Evolutionary conservation across 2,329 filamentous ascomycete genomes (phyloP), one percentile per base, ranked within the genome.

Genomic region (Neofusicoccum sp.): DNA sequence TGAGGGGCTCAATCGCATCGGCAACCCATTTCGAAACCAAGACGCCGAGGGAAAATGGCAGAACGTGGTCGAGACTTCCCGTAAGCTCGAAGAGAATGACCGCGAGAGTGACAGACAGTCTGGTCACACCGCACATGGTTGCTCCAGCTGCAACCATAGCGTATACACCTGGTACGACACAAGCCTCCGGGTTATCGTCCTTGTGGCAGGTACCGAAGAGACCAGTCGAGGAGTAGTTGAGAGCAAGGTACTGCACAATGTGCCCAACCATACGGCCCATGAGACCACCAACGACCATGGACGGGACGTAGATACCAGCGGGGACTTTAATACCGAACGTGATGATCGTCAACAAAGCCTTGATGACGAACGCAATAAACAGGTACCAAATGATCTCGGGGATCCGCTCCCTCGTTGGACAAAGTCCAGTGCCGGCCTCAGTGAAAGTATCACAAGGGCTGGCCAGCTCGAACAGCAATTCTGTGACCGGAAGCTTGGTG

Each of bases 21-120:
- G 95, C 93, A 0, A 92, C 96, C 95, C 95, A 99, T 77, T 99
- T 99, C n/a, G 93, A 88, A 30, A 96, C 92, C 3, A 98, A 81
- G 34, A 99, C 91, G 0, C 91, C 89, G 7, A 99, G 79, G 0
- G 93, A 97, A 73, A 98, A 98, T 0, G 95, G 95, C 9, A 99
- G 79, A 3, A 99, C 95, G 69, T 98, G 96, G 72, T 98, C 91
- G 51, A 98, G 80, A 72, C 91, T 96, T 60, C 95, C 95, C 0
- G 95, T 99, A 36, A 99, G 81, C 74, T 99, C 95, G 67, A 99
- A 98, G 0, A 98, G 80, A 63, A 99, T 98, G 69, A 98, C 92
- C 0, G 92, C 93, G 7, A 99, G 81, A 0, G 95, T 98, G 24
- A 99, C 91, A 0, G 93, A 96, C 1, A 99, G 78, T 53, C 95